Evolutionary conservation across 768 basidiomycete species (phyloP).

Genomic region (Naganishia vaughanmartiniae): DNA sequence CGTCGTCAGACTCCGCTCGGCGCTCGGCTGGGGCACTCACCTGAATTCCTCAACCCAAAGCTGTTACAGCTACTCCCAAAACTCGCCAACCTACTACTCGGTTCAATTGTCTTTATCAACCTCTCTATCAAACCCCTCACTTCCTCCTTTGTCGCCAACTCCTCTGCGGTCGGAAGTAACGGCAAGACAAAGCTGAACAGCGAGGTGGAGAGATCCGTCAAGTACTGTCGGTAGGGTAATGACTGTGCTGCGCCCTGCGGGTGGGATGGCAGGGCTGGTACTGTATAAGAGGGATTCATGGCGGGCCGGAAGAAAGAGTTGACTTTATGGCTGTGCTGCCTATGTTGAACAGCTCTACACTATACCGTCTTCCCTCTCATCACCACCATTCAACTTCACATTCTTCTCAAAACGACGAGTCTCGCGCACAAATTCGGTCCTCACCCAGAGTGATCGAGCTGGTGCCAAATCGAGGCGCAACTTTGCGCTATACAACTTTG

Average conservation of each 20-base stretch:
- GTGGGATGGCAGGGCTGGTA: conserved; percentile 28
- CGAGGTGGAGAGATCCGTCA: conserved; percentile 75
- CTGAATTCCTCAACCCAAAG: conserved; percentile 93
- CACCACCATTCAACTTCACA: background rate
- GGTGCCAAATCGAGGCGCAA: background rate
- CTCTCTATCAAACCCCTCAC: conserved; percentile 91
- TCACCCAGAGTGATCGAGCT: background rate
- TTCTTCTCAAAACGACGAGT: background rate
- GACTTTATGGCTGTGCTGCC: background rate
- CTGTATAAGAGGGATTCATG: conserved; percentile 30
- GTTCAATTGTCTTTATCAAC: conserved; percentile 91
- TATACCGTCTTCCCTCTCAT: background rate
- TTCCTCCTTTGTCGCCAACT: conserved; percentile 91
- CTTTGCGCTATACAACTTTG: too few species aligned
- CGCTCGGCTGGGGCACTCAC: conserved; percentile 53
- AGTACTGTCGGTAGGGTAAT: conserved; percentile 47
- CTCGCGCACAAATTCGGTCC: background rate
- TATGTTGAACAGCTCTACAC: background rate
- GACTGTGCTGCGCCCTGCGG: conserved; percentile 29
- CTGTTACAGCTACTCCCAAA: conserved; percentile 98
- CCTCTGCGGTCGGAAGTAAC: conserved; percentile 81
- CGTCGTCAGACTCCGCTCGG: background rate
- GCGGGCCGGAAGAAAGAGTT: background rate
- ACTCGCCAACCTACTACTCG: conserved; percentile 80
- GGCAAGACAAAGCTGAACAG: conserved; percentile 90